Conservation (phyloP, 805 yeast species). For the Peterozyma xylosa region DNA sequence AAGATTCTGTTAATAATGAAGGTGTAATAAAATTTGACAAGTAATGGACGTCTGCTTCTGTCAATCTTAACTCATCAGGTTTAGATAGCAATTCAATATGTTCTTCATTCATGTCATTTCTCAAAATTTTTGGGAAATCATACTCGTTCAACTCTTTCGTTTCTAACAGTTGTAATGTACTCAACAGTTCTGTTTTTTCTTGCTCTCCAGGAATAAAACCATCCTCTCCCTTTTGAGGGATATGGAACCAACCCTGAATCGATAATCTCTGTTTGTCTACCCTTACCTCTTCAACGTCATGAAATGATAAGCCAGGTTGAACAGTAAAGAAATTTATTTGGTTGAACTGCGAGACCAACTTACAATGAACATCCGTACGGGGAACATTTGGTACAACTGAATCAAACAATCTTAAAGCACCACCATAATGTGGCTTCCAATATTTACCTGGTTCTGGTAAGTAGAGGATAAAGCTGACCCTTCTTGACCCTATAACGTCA, state of each 20-base stretch:
- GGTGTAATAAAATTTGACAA: conserved; percentile 51
- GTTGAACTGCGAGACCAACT: conserved; percentile 87
- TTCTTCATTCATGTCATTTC: conserved; percentile 16
- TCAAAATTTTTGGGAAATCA: conserved; percentile 67
- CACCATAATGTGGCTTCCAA: conserved; percentile 94
- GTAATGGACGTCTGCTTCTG: conserved; percentile 37
- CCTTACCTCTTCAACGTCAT: conserved; percentile 95
- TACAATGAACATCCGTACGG: conserved; percentile 58
- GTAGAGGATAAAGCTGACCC: conserved; percentile 88
- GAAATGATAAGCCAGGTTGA: conserved; percentile 94
- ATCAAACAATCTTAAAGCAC: conserved; percentile 81
- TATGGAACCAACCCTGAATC: conserved; percentile 98
- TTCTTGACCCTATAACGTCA: conserved; percentile 92
- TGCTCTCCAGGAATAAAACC: conserved; percentile 83
- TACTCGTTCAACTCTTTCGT: conserved; percentile 68
- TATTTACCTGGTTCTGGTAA: conserved; percentile 84
- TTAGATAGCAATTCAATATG: conserved; percentile 22
- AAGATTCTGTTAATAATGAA: conserved; percentile 30
- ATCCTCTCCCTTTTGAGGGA: conserved; percentile 88
- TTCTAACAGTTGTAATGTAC: conserved; percentile 75
- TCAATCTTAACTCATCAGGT: conserved; percentile 17
- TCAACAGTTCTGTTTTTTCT: conserved; percentile 62
- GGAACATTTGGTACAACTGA: conserved; percentile 89
- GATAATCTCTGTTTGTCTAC: conserved; percentile 87
- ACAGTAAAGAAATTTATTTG: conserved; percentile 95